Conservation (phyloP, 371 early-diverging fungal genomes). For the Syncephalastrum monosporum region DNA sequence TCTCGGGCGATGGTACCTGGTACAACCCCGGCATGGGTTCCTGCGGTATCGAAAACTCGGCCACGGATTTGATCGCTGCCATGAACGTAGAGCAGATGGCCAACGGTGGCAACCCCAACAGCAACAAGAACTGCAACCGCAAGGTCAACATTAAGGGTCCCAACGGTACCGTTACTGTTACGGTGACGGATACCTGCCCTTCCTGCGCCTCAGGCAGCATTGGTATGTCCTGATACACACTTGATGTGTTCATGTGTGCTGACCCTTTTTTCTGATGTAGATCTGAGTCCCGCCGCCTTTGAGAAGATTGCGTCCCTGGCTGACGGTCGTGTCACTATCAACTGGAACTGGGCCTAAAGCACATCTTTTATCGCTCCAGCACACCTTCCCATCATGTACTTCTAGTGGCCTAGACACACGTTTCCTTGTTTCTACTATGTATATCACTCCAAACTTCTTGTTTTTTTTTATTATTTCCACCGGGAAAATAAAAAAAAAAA, state of each 20-base stretch:
- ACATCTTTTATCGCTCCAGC: too few species aligned
- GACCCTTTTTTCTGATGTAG: constrained; percentile 3
- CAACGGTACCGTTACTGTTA: constrained; percentile 30
- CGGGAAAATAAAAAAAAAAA: too few species aligned
- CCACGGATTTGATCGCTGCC: constrained; percentile 29
- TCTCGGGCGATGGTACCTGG: constrained; percentile 39
- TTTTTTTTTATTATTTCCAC: too few species aligned
- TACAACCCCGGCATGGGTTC: constrained; percentile 32
- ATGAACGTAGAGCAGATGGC: constrained; percentile 39
- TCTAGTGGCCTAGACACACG: too few species aligned
- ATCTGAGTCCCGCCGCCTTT: constrained; percentile 50
- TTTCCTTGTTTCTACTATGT: too few species aligned
- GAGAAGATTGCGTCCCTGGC: constrained; percentile 28
- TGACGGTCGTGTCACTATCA: constrained; percentile 39
- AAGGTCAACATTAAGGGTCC: constrained; percentile 25
- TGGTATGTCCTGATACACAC: not conserved
- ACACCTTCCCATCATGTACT: too few species aligned
- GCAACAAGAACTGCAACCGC: constrained; percentile 32
- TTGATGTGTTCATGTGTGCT: too few species aligned
- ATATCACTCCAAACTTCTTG: too few species aligned
- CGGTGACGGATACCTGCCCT: constrained; percentile 29
- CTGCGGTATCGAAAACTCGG: constrained; percentile 27
- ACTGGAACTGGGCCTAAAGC: constrained; percentile 26
- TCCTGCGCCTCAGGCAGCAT: constrained; percentile 21
- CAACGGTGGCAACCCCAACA: constrained; percentile 36